Evolutionary conservation across 1,139 yeast species (phyloP), one percentile per base, ranked within the genome.

Genomic region (Saccharomycopsis phalli): DNA sequence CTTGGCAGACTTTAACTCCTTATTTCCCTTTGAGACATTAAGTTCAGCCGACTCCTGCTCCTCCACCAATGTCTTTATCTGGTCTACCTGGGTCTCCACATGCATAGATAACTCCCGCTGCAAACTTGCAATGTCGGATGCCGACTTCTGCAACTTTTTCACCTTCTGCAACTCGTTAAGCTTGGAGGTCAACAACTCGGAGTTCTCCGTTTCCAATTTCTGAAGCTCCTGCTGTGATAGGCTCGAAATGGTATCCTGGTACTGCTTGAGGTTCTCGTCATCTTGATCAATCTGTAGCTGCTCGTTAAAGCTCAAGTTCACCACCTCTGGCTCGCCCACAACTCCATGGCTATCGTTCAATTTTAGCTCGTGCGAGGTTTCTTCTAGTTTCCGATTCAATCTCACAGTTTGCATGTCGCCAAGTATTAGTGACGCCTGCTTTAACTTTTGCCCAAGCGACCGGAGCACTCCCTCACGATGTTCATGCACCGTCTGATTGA

Each of bases 71-170:
- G 68, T 65, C 43, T 73, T 69, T 29, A 91, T 83, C 56, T 76
- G 80, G 40, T 79, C 81, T 3, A 83, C 76, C 58, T 91, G 98
- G 0, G 75, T 61, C 27, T 77, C 76, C 40, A 91, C 63, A 54
- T 88, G 94, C 38, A 79, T 66, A 3, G 87, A 71, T 46, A 91
- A 66, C 53, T 86, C 94, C 25, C 80, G 69, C 53, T 87, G 94
- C 49, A 91, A 60, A 42, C 78, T 75, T 2, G 91, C 73, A 38
- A 91, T 81, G 54, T 87, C 96, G 40, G 78, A 61, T 63, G 88
- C 77, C 2, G 94, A 76, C 46, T 68, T 69, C 55, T 87, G 93
- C n/a, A 91, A 74, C 47, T 70, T 65, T 49, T 74, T 76, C 8
- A 77, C 82, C 49, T 76, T 75, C 41, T 75, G 72, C 34, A 88